Evolutionary conservation across 2,329 filamentous ascomycete species (phyloP).

Genomic region (Cordyceps tenuipes): DNA sequence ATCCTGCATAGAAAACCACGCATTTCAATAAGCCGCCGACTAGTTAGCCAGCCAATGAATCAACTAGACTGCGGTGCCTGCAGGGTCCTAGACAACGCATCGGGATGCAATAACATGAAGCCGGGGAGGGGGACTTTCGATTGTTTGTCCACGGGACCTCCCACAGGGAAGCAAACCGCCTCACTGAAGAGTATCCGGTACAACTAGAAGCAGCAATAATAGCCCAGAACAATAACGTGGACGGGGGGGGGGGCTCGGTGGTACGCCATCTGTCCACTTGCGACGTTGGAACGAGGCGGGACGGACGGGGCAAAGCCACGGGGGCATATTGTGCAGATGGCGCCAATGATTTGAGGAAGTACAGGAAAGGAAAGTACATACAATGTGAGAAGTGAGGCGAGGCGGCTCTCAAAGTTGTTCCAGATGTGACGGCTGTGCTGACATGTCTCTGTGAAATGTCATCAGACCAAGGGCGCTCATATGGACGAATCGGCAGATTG

Average conservation of each 20-base stretch:
- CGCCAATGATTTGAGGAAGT: no score
- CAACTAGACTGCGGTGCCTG: background rate
- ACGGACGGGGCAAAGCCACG: background rate
- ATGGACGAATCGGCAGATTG: no score
- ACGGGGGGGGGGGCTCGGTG: no score
- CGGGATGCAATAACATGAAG: slow-evolving; percentile 4
- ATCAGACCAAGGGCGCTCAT: background rate
- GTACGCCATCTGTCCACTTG: no score
- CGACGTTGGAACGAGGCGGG: background rate
- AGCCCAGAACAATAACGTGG: no score
- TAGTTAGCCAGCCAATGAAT: no score
- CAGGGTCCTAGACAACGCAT: slow-evolving; percentile 7
- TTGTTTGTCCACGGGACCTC: background rate
- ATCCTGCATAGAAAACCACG: background rate
- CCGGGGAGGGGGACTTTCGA: background rate
- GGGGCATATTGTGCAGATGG: background rate
- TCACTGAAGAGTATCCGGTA: no score
- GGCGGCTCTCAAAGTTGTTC: background rate
- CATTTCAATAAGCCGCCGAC: background rate
- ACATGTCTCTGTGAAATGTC: background rate
- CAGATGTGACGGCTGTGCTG: background rate
- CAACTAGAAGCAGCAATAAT: no score
- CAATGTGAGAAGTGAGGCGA: no score
- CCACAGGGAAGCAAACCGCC: background rate
- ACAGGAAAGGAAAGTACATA: no score